Evolutionary conservation across 495 filamentous ascomycete species (phyloP).

Genomic region (Coniosporium apollinis): DNA sequence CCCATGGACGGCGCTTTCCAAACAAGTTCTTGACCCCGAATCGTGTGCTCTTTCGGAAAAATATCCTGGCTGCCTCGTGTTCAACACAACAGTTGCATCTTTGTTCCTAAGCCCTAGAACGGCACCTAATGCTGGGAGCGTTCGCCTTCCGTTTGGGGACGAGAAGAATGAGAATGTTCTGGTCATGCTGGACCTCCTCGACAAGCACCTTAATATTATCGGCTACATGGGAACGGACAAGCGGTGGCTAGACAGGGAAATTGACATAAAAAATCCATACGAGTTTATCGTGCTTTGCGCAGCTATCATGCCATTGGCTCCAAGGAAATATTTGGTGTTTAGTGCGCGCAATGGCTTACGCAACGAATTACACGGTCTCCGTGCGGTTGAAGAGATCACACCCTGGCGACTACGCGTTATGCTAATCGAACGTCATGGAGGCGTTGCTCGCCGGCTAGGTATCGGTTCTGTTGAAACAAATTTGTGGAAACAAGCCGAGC

Average conservation of each 20-base stretch:
- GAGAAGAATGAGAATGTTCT: neutral
- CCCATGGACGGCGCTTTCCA: neutral
- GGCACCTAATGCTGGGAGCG: neutral
- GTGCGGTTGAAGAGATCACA: too few relatives aligned
- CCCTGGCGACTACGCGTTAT: too few relatives aligned
- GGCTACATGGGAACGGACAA: neutral
- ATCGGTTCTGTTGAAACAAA: too few relatives aligned
- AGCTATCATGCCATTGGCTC: too few relatives aligned
- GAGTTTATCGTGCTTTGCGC: too few relatives aligned
- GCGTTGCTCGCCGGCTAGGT: too few relatives aligned
- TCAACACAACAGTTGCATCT: conserved; percentile 1
- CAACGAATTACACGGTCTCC: too few relatives aligned
- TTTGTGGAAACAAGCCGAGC: too few relatives aligned
- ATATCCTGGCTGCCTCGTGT: neutral
- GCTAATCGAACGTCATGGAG: too few relatives aligned
- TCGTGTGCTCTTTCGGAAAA: neutral
- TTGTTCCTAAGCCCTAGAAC: conserved; percentile 1
- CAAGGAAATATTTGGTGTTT: too few relatives aligned
- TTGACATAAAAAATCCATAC: too few relatives aligned
- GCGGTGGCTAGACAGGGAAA: neutral
- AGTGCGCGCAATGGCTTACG: too few relatives aligned
- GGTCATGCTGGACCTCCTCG: neutral
- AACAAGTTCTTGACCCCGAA: neutral
- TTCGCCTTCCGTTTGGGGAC: neutral
- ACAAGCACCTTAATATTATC: neutral